phyloP scores from a whole-genome alignment of 164 flowering plant genomes.

The Stephania cephalantha region DNA sequence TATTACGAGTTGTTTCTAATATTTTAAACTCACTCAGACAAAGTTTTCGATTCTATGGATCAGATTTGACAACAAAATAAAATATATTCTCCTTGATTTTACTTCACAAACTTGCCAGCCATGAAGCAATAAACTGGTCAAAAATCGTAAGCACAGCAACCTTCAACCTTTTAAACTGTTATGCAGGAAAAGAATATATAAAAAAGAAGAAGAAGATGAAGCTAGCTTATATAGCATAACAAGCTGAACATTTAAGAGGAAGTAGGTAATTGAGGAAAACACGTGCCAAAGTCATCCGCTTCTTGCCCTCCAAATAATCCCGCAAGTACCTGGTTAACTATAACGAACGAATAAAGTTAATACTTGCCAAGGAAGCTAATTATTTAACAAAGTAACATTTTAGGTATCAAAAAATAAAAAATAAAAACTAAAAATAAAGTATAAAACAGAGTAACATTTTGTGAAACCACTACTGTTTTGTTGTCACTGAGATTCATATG shows the following conservation, averaged over 20 bases:
- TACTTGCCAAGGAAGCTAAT: not conserved
- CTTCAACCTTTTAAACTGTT: not conserved
- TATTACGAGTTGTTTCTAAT: not conserved
- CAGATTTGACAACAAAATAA: too few species aligned
- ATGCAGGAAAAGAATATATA: not conserved
- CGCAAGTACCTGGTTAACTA: slow-evolving; percentile 81
- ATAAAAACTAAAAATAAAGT: too few species aligned
- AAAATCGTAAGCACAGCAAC: not conserved
- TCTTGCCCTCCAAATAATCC: slow-evolving; percentile 88
- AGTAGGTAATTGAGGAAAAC: not conserved
- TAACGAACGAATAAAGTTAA: slow-evolving; percentile 8
- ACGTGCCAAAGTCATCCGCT: slow-evolving; percentile 78
- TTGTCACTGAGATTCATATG: too few species aligned
- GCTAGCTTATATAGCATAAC: not conserved
- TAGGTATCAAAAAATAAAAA: too few species aligned
- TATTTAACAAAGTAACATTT: not conserved
- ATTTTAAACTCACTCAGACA: not conserved
- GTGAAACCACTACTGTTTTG: too few species aligned
- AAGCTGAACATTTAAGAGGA: not conserved
- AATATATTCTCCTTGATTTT: not conserved
- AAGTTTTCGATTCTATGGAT: not conserved
- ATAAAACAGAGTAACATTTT: not conserved
- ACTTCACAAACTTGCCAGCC: not conserved
- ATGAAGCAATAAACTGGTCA: not conserved
- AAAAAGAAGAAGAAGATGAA: slow-evolving; percentile 2